A percentile compares a stretch with the other conserved stretches of the same genome.
Conservation (phyloP, 768 basidiomycete species). For the Leccinum subgranulosum region DNA sequence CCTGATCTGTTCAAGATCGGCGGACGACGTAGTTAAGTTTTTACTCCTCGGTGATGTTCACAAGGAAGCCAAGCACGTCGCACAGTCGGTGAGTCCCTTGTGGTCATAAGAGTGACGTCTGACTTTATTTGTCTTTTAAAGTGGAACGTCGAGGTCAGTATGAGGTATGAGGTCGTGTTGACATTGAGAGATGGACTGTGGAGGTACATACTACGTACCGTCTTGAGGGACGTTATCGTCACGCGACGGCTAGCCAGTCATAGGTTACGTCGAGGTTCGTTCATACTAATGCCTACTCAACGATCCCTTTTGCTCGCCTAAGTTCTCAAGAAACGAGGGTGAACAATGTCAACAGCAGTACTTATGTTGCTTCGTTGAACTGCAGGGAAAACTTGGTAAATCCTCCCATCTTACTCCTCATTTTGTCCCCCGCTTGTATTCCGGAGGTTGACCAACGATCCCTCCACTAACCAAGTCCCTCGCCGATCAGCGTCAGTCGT, state of each 20-base stretch:
- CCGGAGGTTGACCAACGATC: no score
- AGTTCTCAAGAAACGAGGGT: constrained; percentile 15
- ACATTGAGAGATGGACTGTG: constrained; percentile 20
- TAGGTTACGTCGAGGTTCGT: no score
- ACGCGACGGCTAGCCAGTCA: no score
- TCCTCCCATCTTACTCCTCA: no score
- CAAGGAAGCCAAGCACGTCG: constrained; percentile 19
- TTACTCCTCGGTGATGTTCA: constrained; percentile 9
- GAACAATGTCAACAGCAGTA: neutral
- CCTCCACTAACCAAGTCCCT: no score
- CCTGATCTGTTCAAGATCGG: constrained; percentile 4
- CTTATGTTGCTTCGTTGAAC: no score
- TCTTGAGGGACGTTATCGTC: no score
- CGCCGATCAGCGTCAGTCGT: no score
- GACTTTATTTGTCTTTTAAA: neutral
- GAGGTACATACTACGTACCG: constrained; percentile 11
- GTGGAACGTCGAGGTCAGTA: constrained; percentile 18
- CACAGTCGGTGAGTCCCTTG: constrained; percentile 12
- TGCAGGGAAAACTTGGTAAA: no score
- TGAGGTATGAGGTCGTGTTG: constrained; percentile 18
- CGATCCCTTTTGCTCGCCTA: neutral
- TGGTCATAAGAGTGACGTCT: no score
- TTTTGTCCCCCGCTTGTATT: no score
- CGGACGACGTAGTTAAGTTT: constrained; percentile 24
- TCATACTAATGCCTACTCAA: neutral